Conservation (phyloP, 2,329 filamentous ascomycete genomes). For the Colletotrichum godetiae region DNA sequence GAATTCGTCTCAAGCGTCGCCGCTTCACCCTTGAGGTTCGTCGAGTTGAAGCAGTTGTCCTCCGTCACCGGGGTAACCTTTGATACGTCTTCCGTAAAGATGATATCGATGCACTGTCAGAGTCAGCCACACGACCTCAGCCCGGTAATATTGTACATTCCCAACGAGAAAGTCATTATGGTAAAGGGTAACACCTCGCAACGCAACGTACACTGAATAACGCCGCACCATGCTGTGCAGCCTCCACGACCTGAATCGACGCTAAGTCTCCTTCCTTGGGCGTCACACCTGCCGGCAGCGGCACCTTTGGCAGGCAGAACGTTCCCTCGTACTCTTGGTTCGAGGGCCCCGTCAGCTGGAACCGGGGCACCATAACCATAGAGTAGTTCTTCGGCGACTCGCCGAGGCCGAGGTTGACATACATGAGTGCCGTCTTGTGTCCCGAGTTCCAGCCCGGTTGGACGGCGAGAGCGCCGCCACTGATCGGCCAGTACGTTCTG, state of each 20-base stretch:
- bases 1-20: slow-evolving; percentile 7
- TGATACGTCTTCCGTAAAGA: slow-evolving; percentile 69
- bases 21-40: slow-evolving; percentile 51
- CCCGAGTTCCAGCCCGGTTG: slow-evolving; percentile 81
- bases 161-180: neutral
- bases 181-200: neutral
- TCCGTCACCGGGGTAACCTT: slow-evolving; percentile 65
- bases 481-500: slow-evolving; percentile 76
- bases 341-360: slow-evolving; percentile 72
- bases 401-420: slow-evolving; percentile 78
- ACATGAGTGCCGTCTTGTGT: slow-evolving; percentile 73
- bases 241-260: slow-evolving; percentile 78
- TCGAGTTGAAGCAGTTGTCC: slow-evolving; percentile 76
- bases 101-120: slow-evolving; percentile 76
- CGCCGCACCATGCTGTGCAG: slow-evolving; percentile 74
- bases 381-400: slow-evolving; percentile 74
- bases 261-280: slow-evolving; percentile 74
- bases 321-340: slow-evolving; percentile 73
- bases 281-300: slow-evolving; percentile 69
- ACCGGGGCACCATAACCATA: slow-evolving; percentile 70
- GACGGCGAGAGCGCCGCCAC: slow-evolving; percentile 73
- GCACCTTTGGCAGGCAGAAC: slow-evolving; percentile 78
- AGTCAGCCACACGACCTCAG: neutral
- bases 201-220: slow-evolving; percentile 69
- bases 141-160: neutral